Conservation (phyloP, 108 stramenopile species). For the Fragilariopsis cylindrus region DNA sequence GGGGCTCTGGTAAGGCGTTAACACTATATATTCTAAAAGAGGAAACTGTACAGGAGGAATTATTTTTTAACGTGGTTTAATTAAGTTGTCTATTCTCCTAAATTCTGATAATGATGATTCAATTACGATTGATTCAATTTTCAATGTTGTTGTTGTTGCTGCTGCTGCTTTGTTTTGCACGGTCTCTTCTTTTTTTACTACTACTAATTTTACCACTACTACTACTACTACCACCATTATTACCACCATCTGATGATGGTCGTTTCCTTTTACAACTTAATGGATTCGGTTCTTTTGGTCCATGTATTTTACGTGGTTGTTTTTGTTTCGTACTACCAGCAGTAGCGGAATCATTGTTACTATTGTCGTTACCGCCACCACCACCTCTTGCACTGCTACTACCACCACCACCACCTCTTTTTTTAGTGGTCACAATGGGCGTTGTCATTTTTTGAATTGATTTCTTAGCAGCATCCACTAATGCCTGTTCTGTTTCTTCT, state of each 20-base stretch:
- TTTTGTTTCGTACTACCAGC: background rate
- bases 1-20: no score
- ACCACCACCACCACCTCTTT: background rate
- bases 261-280: conserved; percentile 67
- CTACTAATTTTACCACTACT: background rate
- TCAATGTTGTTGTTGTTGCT: no score
- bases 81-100: no score
- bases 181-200: conserved; percentile 8
- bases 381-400: no score
- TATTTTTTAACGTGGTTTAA: no score
- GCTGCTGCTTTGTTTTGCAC: background rate
- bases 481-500: conserved; percentile 51
- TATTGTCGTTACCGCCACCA: no score
- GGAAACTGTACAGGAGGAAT: no score
- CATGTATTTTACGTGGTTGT: conserved; percentile 44
- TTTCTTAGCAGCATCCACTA: conserved; percentile 49
- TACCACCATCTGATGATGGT: background rate
- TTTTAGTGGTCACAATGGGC: background rate
- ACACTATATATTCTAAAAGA: no score
- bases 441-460: conserved; percentile 18
- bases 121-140: no score
- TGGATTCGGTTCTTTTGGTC: conserved; percentile 81
- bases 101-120: no score
- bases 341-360: no score
- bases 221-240: background rate